Conservation (phyloP, 768 basidiomycete species). For the Boletellus emodensis region DNA sequence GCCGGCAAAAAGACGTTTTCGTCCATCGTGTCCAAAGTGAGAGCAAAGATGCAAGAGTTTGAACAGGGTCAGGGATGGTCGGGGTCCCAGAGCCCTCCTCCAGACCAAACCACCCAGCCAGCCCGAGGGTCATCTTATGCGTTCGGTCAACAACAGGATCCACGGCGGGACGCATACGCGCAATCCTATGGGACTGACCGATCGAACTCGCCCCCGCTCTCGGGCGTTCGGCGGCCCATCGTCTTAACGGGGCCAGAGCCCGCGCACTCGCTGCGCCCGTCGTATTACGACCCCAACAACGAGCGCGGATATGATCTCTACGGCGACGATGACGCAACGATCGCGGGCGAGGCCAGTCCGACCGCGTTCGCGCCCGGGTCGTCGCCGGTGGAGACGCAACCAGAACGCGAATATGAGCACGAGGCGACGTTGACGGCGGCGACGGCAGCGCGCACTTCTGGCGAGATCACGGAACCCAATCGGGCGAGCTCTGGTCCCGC, state of each 20-base stretch:
- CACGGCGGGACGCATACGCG: slow-evolving; percentile 1
- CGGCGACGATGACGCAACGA: slow-evolving; percentile 7
- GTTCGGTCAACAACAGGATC: not conserved
- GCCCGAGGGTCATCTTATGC: not conserved
- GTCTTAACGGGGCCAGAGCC: not conserved
- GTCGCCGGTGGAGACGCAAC: no score
- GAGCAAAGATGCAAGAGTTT: slow-evolving; percentile 79
- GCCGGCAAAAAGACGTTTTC: slow-evolving; percentile 79
- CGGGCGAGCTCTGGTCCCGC: no score
- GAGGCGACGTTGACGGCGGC: no score
- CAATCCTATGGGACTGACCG: not conserved
- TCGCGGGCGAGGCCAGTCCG: no score
- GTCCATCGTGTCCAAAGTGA: slow-evolving; percentile 69
- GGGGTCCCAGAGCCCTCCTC: slow-evolving; percentile 8
- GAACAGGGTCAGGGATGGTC: slow-evolving; percentile 43
- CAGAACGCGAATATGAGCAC: no score
- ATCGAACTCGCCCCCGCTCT: slow-evolving; percentile 7
- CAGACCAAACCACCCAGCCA: not conserved
- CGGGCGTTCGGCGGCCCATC: slow-evolving; percentile 1
- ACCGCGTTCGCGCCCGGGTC: no score
- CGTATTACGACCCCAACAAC: slow-evolving; percentile 39
- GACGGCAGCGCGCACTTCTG: no score
- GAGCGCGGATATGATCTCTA: slow-evolving; percentile 28
- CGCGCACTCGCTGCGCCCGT: slow-evolving; percentile 2
- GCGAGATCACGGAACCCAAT: no score